Conservation (phyloP, 2,329 filamentous ascomycete species). For the Cladosporium sp. region DNA sequence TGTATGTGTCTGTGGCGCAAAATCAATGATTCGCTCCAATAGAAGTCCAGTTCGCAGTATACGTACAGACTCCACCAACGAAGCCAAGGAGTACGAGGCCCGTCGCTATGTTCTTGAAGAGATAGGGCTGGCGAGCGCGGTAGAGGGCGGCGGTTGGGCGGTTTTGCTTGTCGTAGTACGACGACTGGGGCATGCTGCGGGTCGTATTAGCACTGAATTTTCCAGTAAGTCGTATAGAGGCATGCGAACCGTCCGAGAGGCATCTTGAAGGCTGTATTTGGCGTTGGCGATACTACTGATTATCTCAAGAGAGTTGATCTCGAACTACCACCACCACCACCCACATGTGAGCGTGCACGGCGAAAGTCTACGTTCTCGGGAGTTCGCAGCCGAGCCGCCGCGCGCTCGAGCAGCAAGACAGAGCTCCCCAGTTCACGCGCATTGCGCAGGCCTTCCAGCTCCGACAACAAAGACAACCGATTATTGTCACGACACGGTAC, state of each 20-base stretch:
- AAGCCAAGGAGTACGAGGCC: constrained; percentile 72
- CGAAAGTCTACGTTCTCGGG: neutral
- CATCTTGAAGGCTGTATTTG: constrained; percentile 15
- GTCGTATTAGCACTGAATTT: constrained; percentile 15
- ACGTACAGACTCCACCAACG: constrained; percentile 82
- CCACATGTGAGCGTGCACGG: neutral
- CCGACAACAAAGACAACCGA: neutral
- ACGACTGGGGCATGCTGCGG: constrained; percentile 59
- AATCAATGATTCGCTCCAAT: constrained; percentile 12
- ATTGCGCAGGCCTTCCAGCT: neutral
- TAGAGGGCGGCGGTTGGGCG: constrained; percentile 84
- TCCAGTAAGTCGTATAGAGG: no score
- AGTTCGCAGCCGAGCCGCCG: constrained; percentile 3
- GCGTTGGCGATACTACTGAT: neutral
- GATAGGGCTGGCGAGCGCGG: constrained; percentile 84
- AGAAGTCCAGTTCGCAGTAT: neutral
- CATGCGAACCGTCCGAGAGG: constrained; percentile 20
- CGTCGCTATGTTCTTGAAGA: constrained; percentile 82
- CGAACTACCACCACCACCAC: neutral
- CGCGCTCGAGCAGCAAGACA: neutral
- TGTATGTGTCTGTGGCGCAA: constrained; percentile 57
- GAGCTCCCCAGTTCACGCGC: constrained; percentile 10
- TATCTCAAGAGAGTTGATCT: neutral
- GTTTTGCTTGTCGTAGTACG: constrained; percentile 88
- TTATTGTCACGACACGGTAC: neutral